Base-by-base conservation (phyloP, 768 basidiomycete genomes). In the Bullera alba region DNA sequence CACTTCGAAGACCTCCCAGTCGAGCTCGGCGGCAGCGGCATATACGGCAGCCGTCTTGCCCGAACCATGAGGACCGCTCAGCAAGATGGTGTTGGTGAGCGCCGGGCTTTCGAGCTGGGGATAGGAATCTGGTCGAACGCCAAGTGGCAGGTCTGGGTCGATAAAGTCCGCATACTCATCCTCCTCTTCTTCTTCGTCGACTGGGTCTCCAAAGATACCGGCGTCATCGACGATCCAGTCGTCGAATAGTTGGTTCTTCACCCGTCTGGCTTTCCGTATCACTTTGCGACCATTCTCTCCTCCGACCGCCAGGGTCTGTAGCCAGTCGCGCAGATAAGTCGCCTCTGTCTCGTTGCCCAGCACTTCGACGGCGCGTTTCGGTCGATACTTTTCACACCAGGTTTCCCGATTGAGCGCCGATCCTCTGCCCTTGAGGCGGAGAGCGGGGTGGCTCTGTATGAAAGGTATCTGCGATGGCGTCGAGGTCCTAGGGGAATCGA, bases 1-100 rank as follows among this genome's bases (percentile, higher is more conserved):
- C 12, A 97, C 90, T 70, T 99, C 95, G 64, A 96, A 95, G 12
- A 97, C 82, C 43, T 92, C 87, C 87, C 88, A 99, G 14, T 84
- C 88, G 28, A 99, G 77, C 73, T 99, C 93, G 47, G 83, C 81
- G 4, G 91, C 89, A 65, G 90, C 92, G 0, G 93, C 91, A 72
- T 95, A 91, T 2, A 95, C 85, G 19, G 88, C 80, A 1, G 88
- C 83, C 4, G 90, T 92, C 75, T 99, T 99, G 27, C 95, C 95
- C 46, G 77, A 78, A 10, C 92, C 93, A 27, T 79, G 73, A 0
- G 89, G 90, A 0, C 95, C 95, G 36, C 76, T 69, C 34, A 99
- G 78, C 14, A 99, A 75, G 42, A 97, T 85, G 0, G 89, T 85
- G 70, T 96, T 97, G 42, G 84, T 83, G 28, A 97, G 77, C 42